Base-by-base conservation (phyloP, 2,329 filamentous ascomycete species). In the Diaporthe citrichinensis region DNA sequence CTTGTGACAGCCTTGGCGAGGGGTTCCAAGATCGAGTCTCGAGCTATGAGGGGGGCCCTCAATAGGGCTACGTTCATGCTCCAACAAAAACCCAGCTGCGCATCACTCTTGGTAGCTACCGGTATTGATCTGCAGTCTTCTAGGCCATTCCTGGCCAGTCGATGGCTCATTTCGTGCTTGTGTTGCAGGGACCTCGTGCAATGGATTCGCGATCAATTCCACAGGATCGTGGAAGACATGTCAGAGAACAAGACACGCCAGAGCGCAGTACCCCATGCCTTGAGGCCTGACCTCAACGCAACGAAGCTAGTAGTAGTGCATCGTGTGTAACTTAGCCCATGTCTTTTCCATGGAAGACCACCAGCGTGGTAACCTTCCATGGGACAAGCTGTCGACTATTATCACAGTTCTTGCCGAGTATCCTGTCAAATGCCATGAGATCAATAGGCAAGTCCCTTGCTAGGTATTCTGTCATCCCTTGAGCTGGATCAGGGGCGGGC, bases 1-100 rank as follows among this genome's bases (percentile, higher is more conserved):
- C 65, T 68, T 68, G 62, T 68, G 62, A 68, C 44, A 68, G 62
- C 44, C 62, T 51, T 68, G 62, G 44, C 44, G 46, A 51, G 44
- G 62, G 62, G 62, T 36, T 34, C 62, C 44, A 34, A 25, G 28
- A 31, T 36, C 41, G 44, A 51, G n/a, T n/a, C n/a, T n/a, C n/a
- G 62, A 51, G 44, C 62, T 67, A 25, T 36, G 25, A n/a, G 51
- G 7, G 46, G 12, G 28, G n/a, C 31, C 46, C 44, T 51, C 46
- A 68, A 36, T 68, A 36, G 46, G 46, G 44, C 62, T 68, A 36
- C 62, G 1, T 20, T 51, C 62, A 25, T 20, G 62, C 31, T 53
- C 62, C 44, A 25, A 68, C 61, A 49, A 20, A 36, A n/a, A n/a
- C n/a, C 62, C 44, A 36, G 31, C 31, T 36, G 62, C 62, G 62